Percentiles rank a stretch among this genome's conserved stretches.
Evolutionary conservation across 1,284 basidiomycete species (phyloP).

Genomic region (Sphagnurus paluster): DNA sequence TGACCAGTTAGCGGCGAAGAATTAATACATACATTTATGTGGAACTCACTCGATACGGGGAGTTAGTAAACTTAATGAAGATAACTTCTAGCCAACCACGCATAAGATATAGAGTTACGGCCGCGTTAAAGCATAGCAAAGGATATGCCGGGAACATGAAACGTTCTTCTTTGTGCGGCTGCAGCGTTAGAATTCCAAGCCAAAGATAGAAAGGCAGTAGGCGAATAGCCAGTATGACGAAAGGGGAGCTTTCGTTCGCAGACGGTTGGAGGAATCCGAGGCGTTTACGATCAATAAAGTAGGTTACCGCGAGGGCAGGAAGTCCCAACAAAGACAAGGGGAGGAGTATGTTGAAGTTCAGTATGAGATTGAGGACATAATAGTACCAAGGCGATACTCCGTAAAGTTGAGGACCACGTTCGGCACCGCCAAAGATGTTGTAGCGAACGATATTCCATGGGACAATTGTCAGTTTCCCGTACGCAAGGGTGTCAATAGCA

Average conservation of each 20-base stretch:
- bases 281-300: conserved; percentile 73
- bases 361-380: conserved; percentile 83
- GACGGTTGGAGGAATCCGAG: conserved; percentile 63
- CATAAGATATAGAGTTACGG: conserved; percentile 79
- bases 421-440: conserved; percentile 84
- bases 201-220: conserved; percentile 90
- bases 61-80: conserved; percentile 75
- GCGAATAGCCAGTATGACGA: conserved; percentile 72
- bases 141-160: conserved; percentile 98
- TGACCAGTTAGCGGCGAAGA: conserved; percentile 11
- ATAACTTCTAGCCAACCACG: conserved; percentile 84
- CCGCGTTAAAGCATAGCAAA: conserved; percentile 92
- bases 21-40: conserved; percentile 3
- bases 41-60: conserved; percentile 76
- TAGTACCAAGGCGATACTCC: conserved; percentile 88
- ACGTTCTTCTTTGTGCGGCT: conserved; percentile 96
- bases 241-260: conserved; percentile 72
- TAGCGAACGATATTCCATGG: conserved; percentile 95
- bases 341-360: conserved; percentile 92
- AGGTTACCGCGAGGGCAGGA: conserved; percentile 81
- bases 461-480: conserved; percentile 77
- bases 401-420: conserved; percentile 88
- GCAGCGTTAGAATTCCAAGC: conserved; percentile 75
- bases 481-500: conserved; percentile 84
- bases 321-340: conserved; percentile 80